phyloP scores from a whole-genome alignment of 495 filamentous ascomycete species.

The Barbatosphaeria neglecta region DNA sequence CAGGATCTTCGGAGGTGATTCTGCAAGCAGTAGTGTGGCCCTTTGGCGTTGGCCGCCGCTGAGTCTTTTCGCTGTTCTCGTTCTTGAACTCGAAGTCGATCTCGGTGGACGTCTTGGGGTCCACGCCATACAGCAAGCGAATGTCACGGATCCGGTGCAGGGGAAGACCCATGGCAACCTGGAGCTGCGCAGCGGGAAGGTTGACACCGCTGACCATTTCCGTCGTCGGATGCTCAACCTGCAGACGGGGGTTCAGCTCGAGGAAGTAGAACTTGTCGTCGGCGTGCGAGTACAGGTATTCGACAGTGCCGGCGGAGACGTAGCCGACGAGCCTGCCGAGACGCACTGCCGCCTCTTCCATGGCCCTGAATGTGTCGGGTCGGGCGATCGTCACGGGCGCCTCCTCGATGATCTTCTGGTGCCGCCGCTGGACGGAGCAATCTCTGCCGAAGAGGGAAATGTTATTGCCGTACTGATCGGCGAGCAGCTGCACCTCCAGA shows the following conservation, averaged over 20 bases:
- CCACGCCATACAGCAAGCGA: slow-evolving; percentile 87
- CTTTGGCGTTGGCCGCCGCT: slow-evolving; percentile 83
- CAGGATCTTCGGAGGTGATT: slow-evolving; percentile 98
- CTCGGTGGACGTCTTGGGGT: slow-evolving; percentile 70
- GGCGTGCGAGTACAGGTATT: slow-evolving; percentile 97
- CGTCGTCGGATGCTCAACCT: slow-evolving; percentile 98
- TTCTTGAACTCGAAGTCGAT: slow-evolving; percentile 96
- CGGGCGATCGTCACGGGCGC: slow-evolving; percentile 94
- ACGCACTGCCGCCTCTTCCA: slow-evolving; percentile 94
- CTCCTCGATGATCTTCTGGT: slow-evolving; percentile 99
- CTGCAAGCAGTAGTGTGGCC: slow-evolving; percentile 96
- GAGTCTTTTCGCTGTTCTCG: slow-evolving; percentile 69
- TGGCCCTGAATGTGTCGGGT: slow-evolving; percentile 74
- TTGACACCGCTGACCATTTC: slow-evolving; percentile 99
- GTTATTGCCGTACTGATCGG: slow-evolving; percentile 99
- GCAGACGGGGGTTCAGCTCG: slow-evolving; percentile 93
- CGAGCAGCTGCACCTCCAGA: slow-evolving; percentile 93
- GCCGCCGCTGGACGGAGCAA: slow-evolving; percentile 95
- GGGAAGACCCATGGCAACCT: slow-evolving; percentile 97
- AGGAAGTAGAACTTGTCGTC: slow-evolving; percentile 99
- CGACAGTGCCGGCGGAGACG: slow-evolving; percentile 96
- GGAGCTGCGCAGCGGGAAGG: slow-evolving; percentile 90
- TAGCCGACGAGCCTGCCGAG: slow-evolving; percentile 91
- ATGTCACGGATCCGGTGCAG: slow-evolving; percentile 94
- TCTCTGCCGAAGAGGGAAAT: slow-evolving; percentile 98